Evolutionary conservation across 371 early-diverging fungal genomes (phyloP).

Genomic region (Syncephalastrum contaminatum): DNA sequence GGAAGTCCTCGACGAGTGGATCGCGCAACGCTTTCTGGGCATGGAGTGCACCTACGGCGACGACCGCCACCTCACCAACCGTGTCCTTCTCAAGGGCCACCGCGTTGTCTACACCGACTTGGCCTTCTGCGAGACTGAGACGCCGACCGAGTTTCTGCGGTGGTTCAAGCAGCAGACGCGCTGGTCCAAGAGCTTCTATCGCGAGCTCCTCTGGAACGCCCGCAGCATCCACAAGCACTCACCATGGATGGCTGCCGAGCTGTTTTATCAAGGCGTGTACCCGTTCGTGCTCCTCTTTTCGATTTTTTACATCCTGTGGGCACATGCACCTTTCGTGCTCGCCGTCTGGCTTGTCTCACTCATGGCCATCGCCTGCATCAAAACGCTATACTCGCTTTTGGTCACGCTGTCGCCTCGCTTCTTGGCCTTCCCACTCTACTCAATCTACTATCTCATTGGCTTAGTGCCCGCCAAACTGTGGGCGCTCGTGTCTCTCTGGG

Average conservation of each 20-base stretch:
- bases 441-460: constrained; percentile 54
- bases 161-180: constrained; percentile 72
- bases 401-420: constrained; percentile 43
- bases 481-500: constrained; percentile 59
- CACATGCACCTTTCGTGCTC: constrained; percentile 36
- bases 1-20: constrained; percentile 62
- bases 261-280: constrained; percentile 63
- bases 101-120: constrained; percentile 60
- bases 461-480: constrained; percentile 60
- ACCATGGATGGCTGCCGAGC: constrained; percentile 68
- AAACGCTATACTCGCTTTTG: constrained; percentile 45
- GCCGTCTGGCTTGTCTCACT: constrained; percentile 52
- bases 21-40: constrained; percentile 55
- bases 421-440: constrained; percentile 52
- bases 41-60: constrained; percentile 70
- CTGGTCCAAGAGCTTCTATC: constrained; percentile 71
- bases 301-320: constrained; percentile 43
- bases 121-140: constrained; percentile 67
- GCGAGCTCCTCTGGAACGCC: constrained; percentile 60
- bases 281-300: constrained; percentile 65
- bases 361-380: constrained; percentile 43
- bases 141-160: constrained; percentile 55
- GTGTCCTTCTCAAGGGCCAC: constrained; percentile 51
- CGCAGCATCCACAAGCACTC: constrained; percentile 57
- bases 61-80: constrained; percentile 66